A percentile compares a stretch with the other conserved stretches of the same genome.
Conservation (phyloP, 345 rosid genomes). For the rapeseed (Brassica napus) region Da-Ae NC_063435.1:19830501-19831000, state of each 20-base stretch:
- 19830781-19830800: too few species aligned
- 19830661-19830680: not conserved
- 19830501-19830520: slow-evolving; percentile 51
- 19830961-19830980: slow-evolving; percentile 72
- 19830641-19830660: not conserved
- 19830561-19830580: slow-evolving; percentile 79
- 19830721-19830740: not conserved
- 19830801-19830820: too few species aligned
- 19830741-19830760: not conserved
- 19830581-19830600: slow-evolving; percentile 94
- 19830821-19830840: too few species aligned
- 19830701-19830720: not conserved
- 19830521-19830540: slow-evolving; percentile 95
- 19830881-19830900: slow-evolving; percentile 73
- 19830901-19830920: slow-evolving; percentile 79
- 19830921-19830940: slow-evolving; percentile 78
- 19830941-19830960: slow-evolving; percentile 79
- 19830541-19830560: slow-evolving; percentile 95
- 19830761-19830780: not conserved
- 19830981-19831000: slow-evolving; percentile 81
- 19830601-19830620: slow-evolving; percentile 14
- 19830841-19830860: too few species aligned
- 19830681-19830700: not conserved
- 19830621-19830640: not conserved
- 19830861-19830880: not conserved